These are phyloP conservation scores for Fusarium sp. DNA, from an alignment of 2,329 filamentous ascomycete species.

Conservation along the genomic window DNA sequence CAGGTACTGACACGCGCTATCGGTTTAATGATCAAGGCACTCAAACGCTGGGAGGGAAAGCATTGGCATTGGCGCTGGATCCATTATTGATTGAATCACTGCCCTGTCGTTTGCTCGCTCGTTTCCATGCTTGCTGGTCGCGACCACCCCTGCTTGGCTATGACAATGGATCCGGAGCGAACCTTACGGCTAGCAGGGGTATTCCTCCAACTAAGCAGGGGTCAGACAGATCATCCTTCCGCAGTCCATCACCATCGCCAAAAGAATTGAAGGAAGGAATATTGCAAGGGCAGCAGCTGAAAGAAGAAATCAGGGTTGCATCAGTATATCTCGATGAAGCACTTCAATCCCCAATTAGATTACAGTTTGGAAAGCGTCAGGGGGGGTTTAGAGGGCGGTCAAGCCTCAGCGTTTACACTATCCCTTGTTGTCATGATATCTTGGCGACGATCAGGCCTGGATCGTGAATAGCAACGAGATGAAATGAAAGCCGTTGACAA, in stretches of 20 bases:
- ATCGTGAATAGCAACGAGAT: constrained; percentile 9
- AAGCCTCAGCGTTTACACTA: constrained; percentile 30
- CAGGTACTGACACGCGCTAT: constrained; percentile 12
- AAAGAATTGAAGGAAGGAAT: constrained; percentile 3
- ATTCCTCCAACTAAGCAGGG: constrained; percentile 23
- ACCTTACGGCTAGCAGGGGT: constrained; percentile 32
- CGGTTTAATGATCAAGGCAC: constrained; percentile 16
- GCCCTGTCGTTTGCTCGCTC: neutral
- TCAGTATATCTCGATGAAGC: neutral
- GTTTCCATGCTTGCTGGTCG: constrained; percentile 8
- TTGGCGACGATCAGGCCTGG: constrained; percentile 19
- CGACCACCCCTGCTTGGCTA: constrained; percentile 14
- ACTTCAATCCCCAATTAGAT: constrained; percentile 17
- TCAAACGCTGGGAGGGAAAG: constrained; percentile 1
- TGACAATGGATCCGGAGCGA: constrained; percentile 25
- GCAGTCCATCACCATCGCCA: constrained; percentile 7
- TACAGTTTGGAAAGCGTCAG: constrained; percentile 14
- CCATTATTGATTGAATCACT: constrained; percentile 25
- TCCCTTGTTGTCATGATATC: constrained; percentile 21
- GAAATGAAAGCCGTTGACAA: constrained; percentile 16
- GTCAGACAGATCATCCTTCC: constrained; percentile 19
- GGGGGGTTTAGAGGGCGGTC: neutral
- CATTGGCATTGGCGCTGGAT: constrained; percentile 1
- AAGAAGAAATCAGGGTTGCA: constrained; percentile 11
- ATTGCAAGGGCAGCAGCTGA: constrained; percentile 27